A percentile compares a stretch with the other conserved stretches of the same genome.
Evolutionary conservation across 1,139 yeast genomes (phyloP).

Genomic region (Taphrina sp.): DNA sequence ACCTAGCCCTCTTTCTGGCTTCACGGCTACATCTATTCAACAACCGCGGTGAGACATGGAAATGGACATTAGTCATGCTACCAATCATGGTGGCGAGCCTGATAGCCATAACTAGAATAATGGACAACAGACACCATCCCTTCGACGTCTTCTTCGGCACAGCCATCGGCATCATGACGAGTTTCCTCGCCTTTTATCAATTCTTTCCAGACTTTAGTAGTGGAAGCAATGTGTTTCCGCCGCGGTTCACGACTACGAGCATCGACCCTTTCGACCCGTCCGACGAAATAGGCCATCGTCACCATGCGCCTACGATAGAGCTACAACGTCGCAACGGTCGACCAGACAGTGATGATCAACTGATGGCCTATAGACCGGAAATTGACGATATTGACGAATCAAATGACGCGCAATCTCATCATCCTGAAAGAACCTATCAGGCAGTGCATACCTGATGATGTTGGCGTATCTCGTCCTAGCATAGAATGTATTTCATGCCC

Average conservation of each 20-base stretch:
- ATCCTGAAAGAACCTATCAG: too few species aligned
- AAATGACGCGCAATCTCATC: too few species aligned
- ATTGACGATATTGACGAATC: too few species aligned
- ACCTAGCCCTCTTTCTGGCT: slow-evolving; percentile 59
- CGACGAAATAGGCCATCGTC: too few species aligned
- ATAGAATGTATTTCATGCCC: too few species aligned
- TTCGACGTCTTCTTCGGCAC: slow-evolving; percentile 31
- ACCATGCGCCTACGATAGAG: too few species aligned
- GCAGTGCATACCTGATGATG: too few species aligned
- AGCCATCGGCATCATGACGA: slow-evolving; percentile 2
- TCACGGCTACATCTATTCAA: slow-evolving; percentile 58
- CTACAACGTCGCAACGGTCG: too few species aligned
- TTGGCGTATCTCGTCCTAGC: too few species aligned
- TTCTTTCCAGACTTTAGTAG: not conserved
- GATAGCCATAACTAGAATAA: slow-evolving; percentile 69
- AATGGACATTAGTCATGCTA: slow-evolving; percentile 48
- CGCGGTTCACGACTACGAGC: not conserved
- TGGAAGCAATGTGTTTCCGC: not conserved
- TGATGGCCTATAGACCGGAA: too few species aligned
- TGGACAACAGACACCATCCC: slow-evolving; percentile 40
- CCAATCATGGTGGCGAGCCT: slow-evolving; percentile 60
- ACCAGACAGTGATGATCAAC: too few species aligned
- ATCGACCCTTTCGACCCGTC: too few species aligned
- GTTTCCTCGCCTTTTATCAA: slow-evolving; percentile 7
- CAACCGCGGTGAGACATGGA: slow-evolving; percentile 56